These are phyloP conservation scores for Colletotrichum siamense DNA, from an alignment of 2,329 filamentous ascomycete species.

Conservation along the genomic window DNA sequence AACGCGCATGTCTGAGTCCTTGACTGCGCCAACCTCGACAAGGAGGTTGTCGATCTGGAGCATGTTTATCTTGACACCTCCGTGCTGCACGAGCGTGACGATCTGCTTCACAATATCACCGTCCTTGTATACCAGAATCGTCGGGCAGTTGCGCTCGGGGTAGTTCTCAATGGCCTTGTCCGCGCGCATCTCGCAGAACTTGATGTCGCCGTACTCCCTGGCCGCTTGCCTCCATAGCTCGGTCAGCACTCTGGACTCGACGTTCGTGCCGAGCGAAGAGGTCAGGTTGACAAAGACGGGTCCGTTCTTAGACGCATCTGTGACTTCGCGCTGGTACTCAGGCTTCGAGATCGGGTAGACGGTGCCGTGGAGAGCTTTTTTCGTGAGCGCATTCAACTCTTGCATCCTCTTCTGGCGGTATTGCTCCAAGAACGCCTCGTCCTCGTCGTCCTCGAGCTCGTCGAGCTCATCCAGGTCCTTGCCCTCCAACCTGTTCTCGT, in stretches of 20 bases:
- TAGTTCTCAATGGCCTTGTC: conserved; percentile 96
- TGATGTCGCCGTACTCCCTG: conserved; percentile 87
- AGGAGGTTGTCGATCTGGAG: conserved; percentile 81
- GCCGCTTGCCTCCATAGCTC: conserved; percentile 89
- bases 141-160: conserved; percentile 93
- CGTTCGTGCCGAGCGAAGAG: conserved; percentile 77
- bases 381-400: conserved; percentile 77
- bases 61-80: conserved; percentile 74
- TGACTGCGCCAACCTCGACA: conserved; percentile 81
- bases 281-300: conserved; percentile 81
- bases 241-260: conserved; percentile 82
- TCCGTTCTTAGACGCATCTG: conserved; percentile 79
- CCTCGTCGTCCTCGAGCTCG: conserved; percentile 93
- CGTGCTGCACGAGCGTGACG: conserved; percentile 83
- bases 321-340: conserved; percentile 90
- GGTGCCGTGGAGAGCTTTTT: conserved; percentile 82
- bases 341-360: conserved; percentile 96
- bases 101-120: conserved; percentile 92
- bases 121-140: conserved; percentile 89
- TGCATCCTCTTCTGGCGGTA: conserved; percentile 89
- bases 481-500: conserved; percentile 92
- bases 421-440: conserved; percentile 86
- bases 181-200: conserved; percentile 95
- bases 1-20: conserved; percentile 79
- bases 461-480: conserved; percentile 95